Conservation (phyloP, 1,139 yeast species). For the Saccharomycopsis hybrid region DNA sequence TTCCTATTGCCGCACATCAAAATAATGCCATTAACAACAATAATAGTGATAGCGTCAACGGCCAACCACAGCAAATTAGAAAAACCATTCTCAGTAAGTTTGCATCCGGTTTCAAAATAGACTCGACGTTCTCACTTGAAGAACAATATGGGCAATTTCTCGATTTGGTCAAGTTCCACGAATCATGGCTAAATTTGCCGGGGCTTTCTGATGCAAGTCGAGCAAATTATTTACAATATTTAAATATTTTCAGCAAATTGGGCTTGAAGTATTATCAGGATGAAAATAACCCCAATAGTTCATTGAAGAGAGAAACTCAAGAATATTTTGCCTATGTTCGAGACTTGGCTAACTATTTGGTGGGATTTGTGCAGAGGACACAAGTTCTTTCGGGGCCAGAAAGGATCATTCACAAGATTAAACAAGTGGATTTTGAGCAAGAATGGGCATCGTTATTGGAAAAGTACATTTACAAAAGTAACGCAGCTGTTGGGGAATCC, state of each 20-base stretch:
- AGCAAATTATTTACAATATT: constrained; percentile 44
- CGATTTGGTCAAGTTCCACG: constrained; percentile 49
- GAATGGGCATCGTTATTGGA: constrained; percentile 26
- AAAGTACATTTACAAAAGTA: constrained; percentile 20
- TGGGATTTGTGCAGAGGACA: constrained; percentile 38
- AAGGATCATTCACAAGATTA: constrained; percentile 31
- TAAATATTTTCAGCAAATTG: constrained; percentile 40
- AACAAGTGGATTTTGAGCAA: constrained; percentile 29
- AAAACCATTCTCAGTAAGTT: constrained; percentile 41
- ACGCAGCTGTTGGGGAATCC: constrained; percentile 24
- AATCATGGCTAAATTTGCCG: constrained; percentile 43
- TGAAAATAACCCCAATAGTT: constrained; percentile 26
- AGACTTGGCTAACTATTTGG: constrained; percentile 41
- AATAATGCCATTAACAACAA: too few species aligned
- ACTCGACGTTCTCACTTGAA: constrained; percentile 45
- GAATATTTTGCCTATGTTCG: constrained; percentile 40
- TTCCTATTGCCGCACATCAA: constrained; percentile 22
- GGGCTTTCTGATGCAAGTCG: constrained; percentile 22
- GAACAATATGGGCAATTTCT: constrained; percentile 63
- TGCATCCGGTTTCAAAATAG: constrained; percentile 43
- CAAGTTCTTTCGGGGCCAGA: constrained; percentile 46
- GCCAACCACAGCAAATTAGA: neutral
- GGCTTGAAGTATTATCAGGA: constrained; percentile 27
- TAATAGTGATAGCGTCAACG: too few species aligned
- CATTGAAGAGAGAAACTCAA: constrained; percentile 25